Conservation (phyloP, 2,329 filamentous ascomycete species). For the Diaporthe citrichinensis region DNA sequence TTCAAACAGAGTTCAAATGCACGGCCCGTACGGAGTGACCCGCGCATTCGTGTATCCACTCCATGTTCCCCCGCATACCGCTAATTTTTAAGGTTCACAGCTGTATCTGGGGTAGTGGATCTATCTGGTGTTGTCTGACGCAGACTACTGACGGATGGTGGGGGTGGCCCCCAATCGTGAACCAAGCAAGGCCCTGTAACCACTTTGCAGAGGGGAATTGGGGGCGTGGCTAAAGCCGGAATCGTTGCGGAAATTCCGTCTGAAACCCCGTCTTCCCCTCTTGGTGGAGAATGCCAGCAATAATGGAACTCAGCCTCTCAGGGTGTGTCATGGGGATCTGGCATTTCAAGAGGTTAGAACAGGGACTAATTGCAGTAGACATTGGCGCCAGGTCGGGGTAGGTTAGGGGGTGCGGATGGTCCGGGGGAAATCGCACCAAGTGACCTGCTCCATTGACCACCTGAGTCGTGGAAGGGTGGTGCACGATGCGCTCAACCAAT, state of each 20-base stretch:
- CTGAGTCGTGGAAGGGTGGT: constrained; percentile 25
- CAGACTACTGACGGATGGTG: not conserved
- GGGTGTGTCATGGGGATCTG: constrained; percentile 41
- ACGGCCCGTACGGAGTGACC: not conserved
- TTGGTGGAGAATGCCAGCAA: constrained; percentile 21
- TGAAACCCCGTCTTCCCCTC: not conserved
- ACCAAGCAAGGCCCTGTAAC: not conserved
- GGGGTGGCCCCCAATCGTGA: not conserved
- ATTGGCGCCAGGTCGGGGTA: not conserved
- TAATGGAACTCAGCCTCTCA: not conserved
- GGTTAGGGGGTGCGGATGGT: not conserved
- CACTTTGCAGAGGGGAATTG: not conserved
- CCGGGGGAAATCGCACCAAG: constrained; percentile 4
- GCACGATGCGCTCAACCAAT: constrained; percentile 13
- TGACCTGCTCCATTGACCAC: constrained; percentile 35
- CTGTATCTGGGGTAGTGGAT: constrained; percentile 9
- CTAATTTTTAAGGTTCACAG: constrained; percentile 6
- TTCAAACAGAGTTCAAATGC: not conserved
- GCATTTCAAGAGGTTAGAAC: not conserved
- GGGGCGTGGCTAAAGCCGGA: constrained; percentile 5
- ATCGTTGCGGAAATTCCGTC: constrained; percentile 21
- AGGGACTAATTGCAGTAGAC: not conserved
- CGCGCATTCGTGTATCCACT: not conserved
- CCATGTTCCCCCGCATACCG: not conserved
- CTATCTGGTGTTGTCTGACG: not conserved